Evolutionary conservation across 2,329 filamentous ascomycete species (phyloP), one percentile per base, ranked within the genome.

Genomic region (Harringtonia aguacate): DNA sequence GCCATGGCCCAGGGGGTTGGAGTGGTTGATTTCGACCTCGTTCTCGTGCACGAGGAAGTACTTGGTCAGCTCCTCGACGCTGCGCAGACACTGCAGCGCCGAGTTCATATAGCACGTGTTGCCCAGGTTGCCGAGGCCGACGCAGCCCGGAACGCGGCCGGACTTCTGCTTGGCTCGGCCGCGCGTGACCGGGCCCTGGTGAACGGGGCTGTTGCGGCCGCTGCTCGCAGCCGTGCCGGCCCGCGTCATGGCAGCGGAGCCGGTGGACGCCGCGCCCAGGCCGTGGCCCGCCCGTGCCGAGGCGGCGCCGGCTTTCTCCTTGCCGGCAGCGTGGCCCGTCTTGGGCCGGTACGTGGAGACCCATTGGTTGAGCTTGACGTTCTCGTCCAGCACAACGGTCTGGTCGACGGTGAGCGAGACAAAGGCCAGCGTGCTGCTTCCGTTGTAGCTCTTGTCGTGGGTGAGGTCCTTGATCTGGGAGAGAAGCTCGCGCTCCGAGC

Each of bases 31-130:
- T 56, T 98, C 90, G 41, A 72, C 67, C 54, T 83, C 78, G 63
- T 86, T 88, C 49, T 81, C 75, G 47, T 80, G 74, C 41, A 76
- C 72, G 40, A 95, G 63, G 62, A 98, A 97, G 62, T 95, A 98
- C 56, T 88, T 81, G 6, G 87, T 90, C 50, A 98, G 67, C 62
- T 98, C 92, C 58, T 95, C 86, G 0, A 95, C 88, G 54, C 86
- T 94, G 41, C 90, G 81, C 41, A 98, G 78, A 60, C 92, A 98
- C 60, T 98, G 92, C 44, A 97, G 70, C 10, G 92, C 92, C 20
- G 90, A 95, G 62, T 97, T 97, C 89, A 97, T 95, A 66, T 98
- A 98, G 64, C 92, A 98, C 0, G 92, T 97, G 57, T 98, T 98
- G 39, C 92, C 92, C 14, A 98, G 68, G 57, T 98, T 98, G 50